Conservation (phyloP, 2,329 filamentous ascomycete genomes). For the Aureobasidium melanogenum region DNA sequence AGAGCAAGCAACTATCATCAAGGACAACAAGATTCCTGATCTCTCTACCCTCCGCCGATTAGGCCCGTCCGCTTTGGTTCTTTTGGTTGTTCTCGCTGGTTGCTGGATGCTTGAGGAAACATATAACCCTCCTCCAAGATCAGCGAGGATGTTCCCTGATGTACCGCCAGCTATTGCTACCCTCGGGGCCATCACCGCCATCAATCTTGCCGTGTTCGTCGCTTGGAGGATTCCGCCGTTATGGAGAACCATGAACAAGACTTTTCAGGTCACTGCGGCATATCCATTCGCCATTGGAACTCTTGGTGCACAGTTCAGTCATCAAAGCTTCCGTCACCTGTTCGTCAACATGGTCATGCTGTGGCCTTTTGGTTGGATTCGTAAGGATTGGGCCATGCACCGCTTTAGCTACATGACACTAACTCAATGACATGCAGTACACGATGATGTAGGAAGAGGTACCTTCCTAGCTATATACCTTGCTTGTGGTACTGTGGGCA, state of each 20-base stretch:
- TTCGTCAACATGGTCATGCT: constrained; percentile 56
- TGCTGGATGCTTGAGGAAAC: constrained; percentile 35
- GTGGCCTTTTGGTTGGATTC: constrained; percentile 55
- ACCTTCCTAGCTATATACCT: constrained; percentile 62
- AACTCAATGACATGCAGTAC: constrained; percentile 35
- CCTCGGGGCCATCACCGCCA: constrained; percentile 50
- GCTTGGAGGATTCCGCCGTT: constrained; percentile 56
- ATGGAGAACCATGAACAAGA: constrained; percentile 59
- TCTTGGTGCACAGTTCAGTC: constrained; percentile 60
- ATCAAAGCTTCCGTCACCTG: constrained; percentile 55
- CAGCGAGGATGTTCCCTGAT: constrained; percentile 50
- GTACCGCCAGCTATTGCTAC: constrained; percentile 56
- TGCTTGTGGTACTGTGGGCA: constrained; percentile 48
- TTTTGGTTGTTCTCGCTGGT: constrained; percentile 19
- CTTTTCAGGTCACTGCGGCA: constrained; percentile 57
- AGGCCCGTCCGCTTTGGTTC: constrained; percentile 35
- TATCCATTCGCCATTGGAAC: constrained; percentile 55
- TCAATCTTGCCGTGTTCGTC: constrained; percentile 49
- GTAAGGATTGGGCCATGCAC: constrained; percentile 23
- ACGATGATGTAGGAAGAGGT: constrained; percentile 61
- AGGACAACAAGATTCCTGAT: constrained; percentile 23
- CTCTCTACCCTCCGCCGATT: constrained; percentile 32
- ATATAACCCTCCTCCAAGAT: constrained; percentile 40
- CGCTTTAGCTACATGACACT: not conserved
- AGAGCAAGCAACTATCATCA: constrained; percentile 26